These are phyloP conservation scores for Colletotrichum tropicicola DNA, from an alignment of 2,329 filamentous ascomycete species.

Conservation along the genomic window DNA sequence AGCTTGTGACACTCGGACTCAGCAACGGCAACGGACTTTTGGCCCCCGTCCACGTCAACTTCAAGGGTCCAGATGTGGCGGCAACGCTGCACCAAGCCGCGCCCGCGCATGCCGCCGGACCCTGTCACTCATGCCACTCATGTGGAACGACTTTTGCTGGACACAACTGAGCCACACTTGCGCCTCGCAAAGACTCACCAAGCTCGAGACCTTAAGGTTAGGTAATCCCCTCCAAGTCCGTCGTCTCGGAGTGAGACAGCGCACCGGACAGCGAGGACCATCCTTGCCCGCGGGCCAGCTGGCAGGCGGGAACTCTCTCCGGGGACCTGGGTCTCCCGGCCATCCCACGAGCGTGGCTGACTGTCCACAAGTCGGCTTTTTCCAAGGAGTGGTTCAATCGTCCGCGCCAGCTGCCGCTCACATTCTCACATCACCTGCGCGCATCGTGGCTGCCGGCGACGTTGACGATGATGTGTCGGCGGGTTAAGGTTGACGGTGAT, in stretches of 20 bases:
- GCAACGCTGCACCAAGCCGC: background rate
- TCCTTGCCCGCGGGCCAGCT: constrained; percentile 6
- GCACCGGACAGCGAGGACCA: background rate
- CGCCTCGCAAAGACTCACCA: background rate
- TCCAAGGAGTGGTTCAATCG: background rate
- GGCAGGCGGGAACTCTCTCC: background rate
- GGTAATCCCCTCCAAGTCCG: background rate
- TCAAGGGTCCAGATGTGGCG: background rate
- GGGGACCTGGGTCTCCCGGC: constrained; percentile 4
- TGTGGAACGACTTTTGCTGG: background rate
- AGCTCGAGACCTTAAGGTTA: background rate
- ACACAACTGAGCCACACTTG: constrained; percentile 15
- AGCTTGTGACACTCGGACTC: background rate
- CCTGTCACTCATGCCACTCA: background rate
- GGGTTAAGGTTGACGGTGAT: constrained; percentile 1
- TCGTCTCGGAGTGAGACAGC: background rate
- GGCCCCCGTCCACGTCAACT: background rate
- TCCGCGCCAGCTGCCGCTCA: background rate
- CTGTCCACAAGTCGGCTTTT: background rate
- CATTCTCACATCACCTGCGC: background rate
- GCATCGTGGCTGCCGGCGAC: background rate
- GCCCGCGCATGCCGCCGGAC: background rate
- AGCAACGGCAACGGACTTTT: background rate
- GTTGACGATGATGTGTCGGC: constrained; percentile 1
- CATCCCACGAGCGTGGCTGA: background rate